Evolutionary conservation across 108 stramenopile genomes (phyloP).

Genomic region (Epipyxis sp.): DNA sequence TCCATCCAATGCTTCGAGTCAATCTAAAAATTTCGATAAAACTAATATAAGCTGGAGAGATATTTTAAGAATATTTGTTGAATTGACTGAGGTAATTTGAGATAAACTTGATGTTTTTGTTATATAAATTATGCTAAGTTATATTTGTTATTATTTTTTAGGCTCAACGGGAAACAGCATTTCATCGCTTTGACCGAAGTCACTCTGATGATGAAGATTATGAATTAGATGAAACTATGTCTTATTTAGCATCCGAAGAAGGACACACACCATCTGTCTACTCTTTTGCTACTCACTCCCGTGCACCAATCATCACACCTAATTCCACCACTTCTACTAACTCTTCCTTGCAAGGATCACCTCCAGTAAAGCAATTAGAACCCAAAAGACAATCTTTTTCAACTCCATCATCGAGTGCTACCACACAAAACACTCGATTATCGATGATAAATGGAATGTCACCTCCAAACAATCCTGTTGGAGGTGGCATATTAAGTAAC

Average conservation of each 20-base stretch:
- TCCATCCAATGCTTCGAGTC: background rate
- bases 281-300: background rate
- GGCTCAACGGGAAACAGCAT: background rate
- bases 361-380: background rate
- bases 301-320: background rate
- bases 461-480: too few species aligned
- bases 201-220: background rate
- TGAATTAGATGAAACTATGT: background rate
- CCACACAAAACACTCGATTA: too few species aligned
- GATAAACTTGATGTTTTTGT: too few species aligned
- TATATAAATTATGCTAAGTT: too few species aligned
- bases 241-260: background rate
- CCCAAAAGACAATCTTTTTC: too few species aligned
- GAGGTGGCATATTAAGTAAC: too few species aligned
- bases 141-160: too few species aligned
- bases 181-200: conserved; percentile 23
- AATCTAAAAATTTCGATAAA: background rate
- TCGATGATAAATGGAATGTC: too few species aligned
- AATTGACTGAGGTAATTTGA: too few species aligned
- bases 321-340: background rate
- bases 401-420: too few species aligned
- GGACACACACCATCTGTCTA: background rate
- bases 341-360: background rate
- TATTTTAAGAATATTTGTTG: background rate
- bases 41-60: background rate